Conservation (phyloP, 805 yeast genomes). For the Wickerhamomyces bisporus region DNA sequence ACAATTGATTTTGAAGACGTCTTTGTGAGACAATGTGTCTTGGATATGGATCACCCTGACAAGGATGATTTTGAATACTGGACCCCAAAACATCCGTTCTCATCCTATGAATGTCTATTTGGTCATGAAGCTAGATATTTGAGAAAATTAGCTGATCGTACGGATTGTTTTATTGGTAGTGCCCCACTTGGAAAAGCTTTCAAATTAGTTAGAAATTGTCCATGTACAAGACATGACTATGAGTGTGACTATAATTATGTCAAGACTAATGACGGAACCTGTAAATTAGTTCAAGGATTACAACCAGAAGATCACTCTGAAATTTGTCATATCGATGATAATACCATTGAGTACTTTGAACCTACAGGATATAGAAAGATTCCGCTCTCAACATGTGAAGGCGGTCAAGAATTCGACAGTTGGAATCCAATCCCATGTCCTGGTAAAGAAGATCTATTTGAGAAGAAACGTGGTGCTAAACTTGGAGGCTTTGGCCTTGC, state of each 20-base stretch:
- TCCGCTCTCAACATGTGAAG: constrained; percentile 81
- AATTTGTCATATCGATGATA: constrained; percentile 49
- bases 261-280: constrained; percentile 72
- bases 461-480: constrained; percentile 45
- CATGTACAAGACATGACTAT: constrained; percentile 80
- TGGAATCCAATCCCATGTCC: constrained; percentile 77
- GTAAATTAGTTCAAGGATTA: constrained; percentile 71
- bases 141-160: constrained; percentile 48
- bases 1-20: constrained; percentile 53
- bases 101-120: constrained; percentile 51
- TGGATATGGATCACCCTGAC: constrained; percentile 39
- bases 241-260: constrained; percentile 91
- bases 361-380: constrained; percentile 92
- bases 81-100: constrained; percentile 52
- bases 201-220: constrained; percentile 58
- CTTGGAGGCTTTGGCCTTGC: constrained; percentile 46
- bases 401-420: constrained; percentile 69
- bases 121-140: constrained; percentile 66
- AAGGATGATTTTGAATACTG: constrained; percentile 59
- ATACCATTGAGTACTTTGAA: constrained; percentile 65
- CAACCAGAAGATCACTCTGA: constrained; percentile 59
- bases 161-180: constrained; percentile 57
- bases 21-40: constrained; percentile 48
- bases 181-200: constrained; percentile 54
- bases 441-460: constrained; percentile 68